A percentile compares a stretch with the other conserved stretches of the same genome.
phyloP scores from a whole-genome alignment of 78 protist genomes.

The Dictyostelium brefeldianum region DNA sequence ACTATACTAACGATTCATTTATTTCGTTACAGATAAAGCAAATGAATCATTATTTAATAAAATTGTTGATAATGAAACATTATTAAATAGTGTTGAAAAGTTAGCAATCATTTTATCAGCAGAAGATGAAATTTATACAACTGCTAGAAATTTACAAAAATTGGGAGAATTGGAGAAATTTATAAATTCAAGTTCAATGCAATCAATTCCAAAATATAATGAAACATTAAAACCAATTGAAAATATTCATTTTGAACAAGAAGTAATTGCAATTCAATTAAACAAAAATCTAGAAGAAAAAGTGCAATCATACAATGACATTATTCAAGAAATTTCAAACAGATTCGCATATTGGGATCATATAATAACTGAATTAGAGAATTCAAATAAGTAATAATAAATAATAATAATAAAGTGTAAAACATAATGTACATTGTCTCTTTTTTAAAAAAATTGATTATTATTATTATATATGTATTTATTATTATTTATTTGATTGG shows the following conservation, averaged over 20 bases:
- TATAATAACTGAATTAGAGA: constrained; percentile 17
- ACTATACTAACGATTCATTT: not conserved
- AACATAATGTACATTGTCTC: not conserved
- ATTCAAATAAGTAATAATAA: not conserved
- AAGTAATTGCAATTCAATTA: constrained; percentile 45
- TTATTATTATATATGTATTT: too few relatives aligned
- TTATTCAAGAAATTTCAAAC: constrained; percentile 41
- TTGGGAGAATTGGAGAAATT: constrained; percentile 56
- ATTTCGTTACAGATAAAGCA: constrained; percentile 30
- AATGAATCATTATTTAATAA: constrained; percentile 39
- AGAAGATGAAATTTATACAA: constrained; percentile 49
- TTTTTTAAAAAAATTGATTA: too few relatives aligned
- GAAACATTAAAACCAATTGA: constrained; percentile 50
- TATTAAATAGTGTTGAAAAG: constrained; percentile 50
- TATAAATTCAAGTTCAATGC: constrained; percentile 24
- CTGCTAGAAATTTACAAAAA: constrained; percentile 47
- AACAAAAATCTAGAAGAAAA: constrained; percentile 65
- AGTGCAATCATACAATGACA: constrained; percentile 75
- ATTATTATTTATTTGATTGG: not conserved
- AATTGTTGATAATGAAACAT: constrained; percentile 38
- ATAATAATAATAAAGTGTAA: not conserved
- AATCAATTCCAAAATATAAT: constrained; percentile 11
- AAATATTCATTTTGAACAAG: constrained; percentile 59
- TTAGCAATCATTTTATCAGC: constrained; percentile 54
- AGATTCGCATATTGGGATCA: constrained; percentile 65